These are phyloP conservation scores for Annulohypoxylon maeteangense DNA, from an alignment of 495 filamentous ascomycete genomes.

Conservation along the genomic window DNA sequence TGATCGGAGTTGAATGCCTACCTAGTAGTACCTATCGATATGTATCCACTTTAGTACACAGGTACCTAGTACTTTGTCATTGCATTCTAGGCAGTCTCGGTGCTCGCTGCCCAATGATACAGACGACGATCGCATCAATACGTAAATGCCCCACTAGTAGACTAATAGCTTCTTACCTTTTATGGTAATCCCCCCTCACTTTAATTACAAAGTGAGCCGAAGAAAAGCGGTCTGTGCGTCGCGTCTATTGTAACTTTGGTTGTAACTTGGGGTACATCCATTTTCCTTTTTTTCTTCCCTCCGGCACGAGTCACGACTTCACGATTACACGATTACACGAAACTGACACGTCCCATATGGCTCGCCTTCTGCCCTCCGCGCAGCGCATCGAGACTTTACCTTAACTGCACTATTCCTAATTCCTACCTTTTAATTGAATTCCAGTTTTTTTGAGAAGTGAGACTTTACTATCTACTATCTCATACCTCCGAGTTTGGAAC, in stretches of 20 bases:
- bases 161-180: constrained; percentile 14
- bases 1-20: not conserved
- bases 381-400: constrained; percentile 30
- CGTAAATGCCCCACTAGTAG: constrained; percentile 8
- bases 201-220: constrained; percentile 6
- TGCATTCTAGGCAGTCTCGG: not conserved
- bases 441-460: constrained; percentile 32
- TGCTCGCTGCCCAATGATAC: not conserved
- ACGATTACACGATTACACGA: constrained; percentile 48
- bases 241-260: not conserved
- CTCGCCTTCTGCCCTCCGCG: constrained; percentile 20
- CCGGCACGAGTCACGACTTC: constrained; percentile 43
- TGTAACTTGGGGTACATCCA: not conserved
- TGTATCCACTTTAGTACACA: not conserved
- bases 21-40: not conserved
- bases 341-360: constrained; percentile 49
- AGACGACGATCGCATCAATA: not conserved
- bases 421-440: constrained; percentile 52
- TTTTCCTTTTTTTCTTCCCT: constrained; percentile 14
- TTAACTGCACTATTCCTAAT: constrained; percentile 49
- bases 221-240: constrained; percentile 35
- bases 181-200: constrained; percentile 34
- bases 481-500: constrained; percentile 46
- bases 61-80: not conserved
- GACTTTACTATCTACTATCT: constrained; percentile 1